Evolutionary conservation across 306 rosid genomes (phyloP).

Genomic region (Rosa lucieae): DNA sequence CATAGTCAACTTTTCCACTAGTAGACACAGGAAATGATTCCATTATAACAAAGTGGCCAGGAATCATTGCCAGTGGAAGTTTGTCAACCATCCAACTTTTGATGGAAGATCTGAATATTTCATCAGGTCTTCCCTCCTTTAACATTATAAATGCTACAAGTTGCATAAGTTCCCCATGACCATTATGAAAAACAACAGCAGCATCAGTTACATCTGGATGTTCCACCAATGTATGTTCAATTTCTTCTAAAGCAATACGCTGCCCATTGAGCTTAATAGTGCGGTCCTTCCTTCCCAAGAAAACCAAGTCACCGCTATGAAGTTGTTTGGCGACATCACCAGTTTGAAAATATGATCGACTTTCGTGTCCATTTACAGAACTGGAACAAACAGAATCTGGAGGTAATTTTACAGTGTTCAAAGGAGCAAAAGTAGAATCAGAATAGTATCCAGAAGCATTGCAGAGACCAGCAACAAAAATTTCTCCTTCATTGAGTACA

Average conservation of each 20-base stretch:
- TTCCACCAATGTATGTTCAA: constrained; percentile 63
- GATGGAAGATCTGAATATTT: constrained; percentile 48
- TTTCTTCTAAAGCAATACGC: constrained; percentile 75
- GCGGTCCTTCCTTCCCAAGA: constrained; percentile 89
- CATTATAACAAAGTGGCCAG: constrained; percentile 45
- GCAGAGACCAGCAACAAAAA: constrained; percentile 79
- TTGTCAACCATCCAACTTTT: constrained; percentile 71
- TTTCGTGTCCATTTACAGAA: constrained; percentile 28
- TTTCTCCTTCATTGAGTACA: constrained; percentile 61
- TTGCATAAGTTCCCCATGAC: constrained; percentile 41
- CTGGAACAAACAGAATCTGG: constrained; percentile 27
- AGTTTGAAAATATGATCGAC: constrained; percentile 54
- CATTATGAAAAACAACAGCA: constrained; percentile 56
- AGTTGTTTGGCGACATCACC: constrained; percentile 74
- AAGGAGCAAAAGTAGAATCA: constrained; percentile 38
- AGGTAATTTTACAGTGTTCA: constrained; percentile 44
- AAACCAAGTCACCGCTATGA: constrained; percentile 72
- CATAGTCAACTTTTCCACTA: constrained; percentile 80
- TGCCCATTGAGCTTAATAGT: constrained; percentile 72
- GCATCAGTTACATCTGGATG: constrained; percentile 68
- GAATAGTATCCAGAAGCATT: constrained; percentile 62
- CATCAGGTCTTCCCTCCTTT: constrained; percentile 43
- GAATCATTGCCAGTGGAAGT: constrained; percentile 64
- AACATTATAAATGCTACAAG: constrained; percentile 69
- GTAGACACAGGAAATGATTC: constrained; percentile 70